Evolutionary conservation across 768 basidiomycete genomes (phyloP), one percentile per base, ranked within the genome.

Genomic region (Boletus vermiculosoides): DNA sequence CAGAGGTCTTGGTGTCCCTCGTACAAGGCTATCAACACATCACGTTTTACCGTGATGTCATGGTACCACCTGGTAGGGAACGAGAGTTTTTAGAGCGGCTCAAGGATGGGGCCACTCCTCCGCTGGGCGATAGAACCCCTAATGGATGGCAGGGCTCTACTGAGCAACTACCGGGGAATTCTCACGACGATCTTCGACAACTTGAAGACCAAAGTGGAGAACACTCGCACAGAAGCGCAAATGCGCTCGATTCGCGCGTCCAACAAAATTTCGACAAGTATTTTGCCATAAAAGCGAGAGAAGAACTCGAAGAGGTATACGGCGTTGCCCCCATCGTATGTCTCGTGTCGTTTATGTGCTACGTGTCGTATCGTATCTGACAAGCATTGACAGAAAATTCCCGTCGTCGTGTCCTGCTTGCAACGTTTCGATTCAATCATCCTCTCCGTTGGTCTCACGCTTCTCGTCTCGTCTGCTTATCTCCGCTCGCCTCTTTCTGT

Each of bases 251-350:
- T 54, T 45, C 62, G 37, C 82, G 81, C 54, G 77, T 89, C 33
- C 85, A 90, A 56, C 74, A 78, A 41, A 87, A 91, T 66, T 73
- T 92, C 34, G 85, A 90, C 28, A 76, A 82, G 66, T 41, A 71
- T 93, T 68, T 90, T 40, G 74, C 78, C 2, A 69, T 90, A 52
- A 86, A 85, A 63, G 78, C 77, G 20, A 76, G 90, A 41, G 86
- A 89, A 66, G 92, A 93, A 56, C 71, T 94, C 39, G 91, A 92
- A 66, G 83, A 84, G 48, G 78, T 91, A 6, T 92, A 90, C 64
- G 91, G 91, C 2, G 71, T 88, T n/a, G 87, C 92, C 3, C 77
- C 87, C 39, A 84, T 93, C 45, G 89, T 91, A 70, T 61, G 87
- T 84, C 12, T 42, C 2, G n/a, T 22, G 50, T 22, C 51, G 23